Evolutionary conservation across 2,329 filamentous ascomycete species (phyloP), one percentile per base, ranked within the genome.

Genomic region (Nectriaceae sp.): DNA sequence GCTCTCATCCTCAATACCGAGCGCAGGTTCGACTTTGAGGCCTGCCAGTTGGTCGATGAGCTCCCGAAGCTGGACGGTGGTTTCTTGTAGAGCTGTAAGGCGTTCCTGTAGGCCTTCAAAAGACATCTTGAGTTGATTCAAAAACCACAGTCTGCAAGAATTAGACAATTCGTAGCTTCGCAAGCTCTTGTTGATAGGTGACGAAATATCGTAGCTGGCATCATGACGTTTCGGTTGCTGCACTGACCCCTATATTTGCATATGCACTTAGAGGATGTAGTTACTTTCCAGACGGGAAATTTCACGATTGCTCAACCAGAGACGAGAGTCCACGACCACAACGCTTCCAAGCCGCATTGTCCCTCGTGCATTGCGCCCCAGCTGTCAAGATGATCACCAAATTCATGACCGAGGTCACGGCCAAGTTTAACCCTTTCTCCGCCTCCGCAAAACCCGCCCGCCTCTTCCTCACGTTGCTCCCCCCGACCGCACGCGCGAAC

Each of bases 341-440:
- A 22, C 22, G 18, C 31, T 33, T 24, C 38, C 44, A 29, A 26
- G 50, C 5, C 45, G 21, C 24, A 50, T 44, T 51, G 49, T 46
- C 33, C 38, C 33, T 37, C 35, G 40, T 55, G 42, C 50, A 31
- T 41, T 43, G 50, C 43, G 47, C 31, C 13, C 35, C 24, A 50
- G 39, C 43, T 54, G 40, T 50, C 66, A 77, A 69, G 43, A 94
- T 94, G 90, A 89, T 94, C 53, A 93, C 89, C 50, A 85, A 86
- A 67, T 94, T 90, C 76, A 82, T 95, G 70, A 93, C 91, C 69
- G 84, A 90, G 68, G 85, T 97, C 63, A 84, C 81, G 63, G 87
- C 90, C 57, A 84, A 84, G 68, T 97, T 97, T 84, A 96, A 96
- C 73, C 93, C 94, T 33, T 97, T 97, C 81, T 88, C 85, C 21